Percentiles rank a stretch among this genome's conserved stretches.
Evolutionary conservation across 768 basidiomycete species (phyloP).

Genomic region (Lactarius hengduanensis): DNA sequence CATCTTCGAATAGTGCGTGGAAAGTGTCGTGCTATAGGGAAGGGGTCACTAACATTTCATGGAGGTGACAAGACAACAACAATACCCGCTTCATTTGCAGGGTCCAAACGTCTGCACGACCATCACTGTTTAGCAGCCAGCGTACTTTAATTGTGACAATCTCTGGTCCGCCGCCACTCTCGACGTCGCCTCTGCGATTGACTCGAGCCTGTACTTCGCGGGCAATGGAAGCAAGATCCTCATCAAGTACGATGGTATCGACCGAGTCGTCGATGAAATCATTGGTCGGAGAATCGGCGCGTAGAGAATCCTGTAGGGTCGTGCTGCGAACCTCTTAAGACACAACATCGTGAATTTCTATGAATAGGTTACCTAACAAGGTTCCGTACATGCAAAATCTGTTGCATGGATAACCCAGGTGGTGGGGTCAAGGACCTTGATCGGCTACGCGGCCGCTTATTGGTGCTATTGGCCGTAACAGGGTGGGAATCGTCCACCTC

Average conservation of each 20-base stretch:
- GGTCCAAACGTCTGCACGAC: constrained; percentile 43
- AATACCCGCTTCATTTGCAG: constrained; percentile 62
- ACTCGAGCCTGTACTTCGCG: constrained; percentile 38
- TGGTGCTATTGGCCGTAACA: background rate
- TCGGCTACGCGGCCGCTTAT: constrained; percentile 52
- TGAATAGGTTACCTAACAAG: constrained; percentile 52
- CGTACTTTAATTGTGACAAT: constrained; percentile 52
- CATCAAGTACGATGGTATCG: constrained; percentile 53
- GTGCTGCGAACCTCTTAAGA: constrained; percentile 38
- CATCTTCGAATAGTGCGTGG: constrained; percentile 58
- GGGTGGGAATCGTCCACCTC: constrained; percentile 39
- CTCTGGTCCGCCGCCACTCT: constrained; percentile 36
- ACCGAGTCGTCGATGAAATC: constrained; percentile 45
- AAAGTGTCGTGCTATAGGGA: constrained; percentile 59
- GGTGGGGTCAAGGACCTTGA: constrained; percentile 78
- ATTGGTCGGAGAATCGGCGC: constrained; percentile 49
- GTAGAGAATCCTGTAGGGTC: constrained; percentile 43
- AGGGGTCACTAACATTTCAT: background rate
- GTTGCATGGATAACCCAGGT: constrained; percentile 54
- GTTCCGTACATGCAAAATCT: constrained; percentile 54
- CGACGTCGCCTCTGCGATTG: constrained; percentile 28
- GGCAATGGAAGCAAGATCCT: constrained; percentile 62
- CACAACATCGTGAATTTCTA: constrained; percentile 9
- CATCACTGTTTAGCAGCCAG: constrained; percentile 51
- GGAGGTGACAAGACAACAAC: constrained; percentile 15